Base-by-base conservation (phyloP, 1,139 yeast species). In the Schizosaccharomyces versatilis region DNA sequence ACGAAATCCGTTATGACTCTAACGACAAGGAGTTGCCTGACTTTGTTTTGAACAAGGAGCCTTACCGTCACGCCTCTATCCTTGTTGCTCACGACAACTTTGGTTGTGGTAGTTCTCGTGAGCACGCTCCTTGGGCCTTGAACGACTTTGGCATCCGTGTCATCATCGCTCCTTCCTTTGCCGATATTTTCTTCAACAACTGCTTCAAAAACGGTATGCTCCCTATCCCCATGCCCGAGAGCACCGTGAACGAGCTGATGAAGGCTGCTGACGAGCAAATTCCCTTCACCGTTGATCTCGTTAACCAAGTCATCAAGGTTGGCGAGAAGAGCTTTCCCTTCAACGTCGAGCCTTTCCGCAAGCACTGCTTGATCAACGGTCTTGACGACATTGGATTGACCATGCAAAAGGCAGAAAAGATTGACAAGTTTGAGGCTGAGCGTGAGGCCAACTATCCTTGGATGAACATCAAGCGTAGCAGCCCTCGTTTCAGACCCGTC, bases 61-160 rank as follows among this genome's bases (percentile, higher is more conserved):
- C 95, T 55, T 88, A 79, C 74, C 77, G 80, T 62, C 66, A 75
- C 48, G 81, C 97, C 32, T 80, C 83, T 69, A 80, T 88, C 61
- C 73, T 90, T 62, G 82, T 88, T 61, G 95, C 88, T 59, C 80
- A 94, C 54, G 98, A 98, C 67, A 90, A 90, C 73, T 90, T 90
- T 67, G 98, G 98, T 61, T 90, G 98, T 73, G 98, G 98, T 64
- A 88, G 97, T 48, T 86, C 96, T 6, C 84, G 98, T 75, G 98
- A 90, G 69, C 98, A 90, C 65, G 98, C 98, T 32, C 97, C 98
- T 57, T 90, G 98, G 98, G 98, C 98, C 2, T 76, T 90, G 61
- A 88, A 85, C 65, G 98, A 90, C 70, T 90, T 90, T 65, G 98
- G 98, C 67, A 86, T 90, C 68, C 81, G 84, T 68, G 82, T 90